phyloP scores from a whole-genome alignment of 1,139 yeast species.

The Debaryomycetaceae sp. region DNA sequence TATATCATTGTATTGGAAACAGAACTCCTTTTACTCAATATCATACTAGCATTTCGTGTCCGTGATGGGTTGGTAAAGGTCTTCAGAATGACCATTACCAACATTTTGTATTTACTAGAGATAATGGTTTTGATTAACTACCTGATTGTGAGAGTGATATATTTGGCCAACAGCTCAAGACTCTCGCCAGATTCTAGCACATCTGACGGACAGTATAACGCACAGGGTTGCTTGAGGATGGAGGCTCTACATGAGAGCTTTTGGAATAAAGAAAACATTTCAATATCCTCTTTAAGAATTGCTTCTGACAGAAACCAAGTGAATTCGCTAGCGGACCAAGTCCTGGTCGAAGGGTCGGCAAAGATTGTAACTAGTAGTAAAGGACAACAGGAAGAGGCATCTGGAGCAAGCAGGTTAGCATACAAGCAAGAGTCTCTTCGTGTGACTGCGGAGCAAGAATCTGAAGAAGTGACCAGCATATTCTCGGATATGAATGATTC shows the following conservation, averaged over 20 bases:
- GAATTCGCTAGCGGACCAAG: conserved; percentile 1
- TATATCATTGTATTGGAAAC: background rate
- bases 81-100: conserved; percentile 1
- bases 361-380: too few relatives aligned
- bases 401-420: background rate
- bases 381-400: background rate
- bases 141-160: conserved; percentile 5
- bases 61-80: conserved; percentile 5
- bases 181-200: too few relatives aligned
- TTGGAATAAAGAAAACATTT: conserved; percentile 7
- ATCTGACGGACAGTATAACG: conserved; percentile 1
- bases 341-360: too few relatives aligned
- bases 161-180: conserved; percentile 6
- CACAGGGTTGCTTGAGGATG: conserved; percentile 6
- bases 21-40: conserved; percentile 1
- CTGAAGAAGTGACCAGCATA: background rate
- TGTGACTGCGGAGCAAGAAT: background rate
- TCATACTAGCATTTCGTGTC: conserved; percentile 6
- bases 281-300: background rate
- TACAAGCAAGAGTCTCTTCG: too few relatives aligned
- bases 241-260: conserved; percentile 9
- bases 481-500: background rate
- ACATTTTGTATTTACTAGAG: conserved; percentile 7
- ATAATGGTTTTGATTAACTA: conserved; percentile 5
- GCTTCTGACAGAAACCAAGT: background rate